Evolutionary conservation across 2,329 filamentous ascomycete species (phyloP).

Genomic region (Trichoderma arundinaceum): DNA sequence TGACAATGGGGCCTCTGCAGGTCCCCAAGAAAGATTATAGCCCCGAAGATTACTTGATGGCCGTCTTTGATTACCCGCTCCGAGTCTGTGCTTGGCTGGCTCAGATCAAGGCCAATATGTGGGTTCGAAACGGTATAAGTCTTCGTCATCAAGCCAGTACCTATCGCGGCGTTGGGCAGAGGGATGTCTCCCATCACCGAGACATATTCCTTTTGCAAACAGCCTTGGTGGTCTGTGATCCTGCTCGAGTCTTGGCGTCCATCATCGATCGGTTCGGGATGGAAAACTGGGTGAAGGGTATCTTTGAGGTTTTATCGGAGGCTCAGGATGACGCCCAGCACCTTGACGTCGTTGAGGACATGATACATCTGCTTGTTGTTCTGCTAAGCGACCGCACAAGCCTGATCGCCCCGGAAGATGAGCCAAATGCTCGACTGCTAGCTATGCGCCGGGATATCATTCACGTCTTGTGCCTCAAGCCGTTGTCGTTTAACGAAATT

Average conservation of each 20-base stretch:
- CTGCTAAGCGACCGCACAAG: slow-evolving; percentile 87
- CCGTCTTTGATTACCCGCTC: slow-evolving; percentile 89
- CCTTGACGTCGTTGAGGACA: slow-evolving; percentile 92
- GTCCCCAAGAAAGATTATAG: slow-evolving; percentile 62
- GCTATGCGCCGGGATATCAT: slow-evolving; percentile 87
- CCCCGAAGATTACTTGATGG: slow-evolving; percentile 80
- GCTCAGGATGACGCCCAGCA: slow-evolving; percentile 87
- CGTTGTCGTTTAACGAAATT: slow-evolving; percentile 92
- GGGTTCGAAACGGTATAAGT: slow-evolving; percentile 97
- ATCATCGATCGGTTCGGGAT: slow-evolving; percentile 92
- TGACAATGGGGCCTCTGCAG: slow-evolving; percentile 57
- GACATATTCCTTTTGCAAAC: slow-evolving; percentile 95
- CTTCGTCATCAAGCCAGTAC: slow-evolving; percentile 93
- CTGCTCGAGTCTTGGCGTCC: slow-evolving; percentile 81
- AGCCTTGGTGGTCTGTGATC: slow-evolving; percentile 83
- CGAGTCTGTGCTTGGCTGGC: slow-evolving; percentile 95
- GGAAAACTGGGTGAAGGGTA: slow-evolving; percentile 82
- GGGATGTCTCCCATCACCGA: slow-evolving; percentile 91
- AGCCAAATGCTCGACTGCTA: slow-evolving; percentile 67
- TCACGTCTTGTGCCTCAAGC: slow-evolving; percentile 95
- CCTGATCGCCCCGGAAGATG: slow-evolving; percentile 71
- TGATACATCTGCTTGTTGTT: slow-evolving; percentile 91
- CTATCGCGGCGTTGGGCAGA: slow-evolving; percentile 85
- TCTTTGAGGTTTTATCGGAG: slow-evolving; percentile 73
- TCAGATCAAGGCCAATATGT: slow-evolving; percentile 98